Evolutionary conservation across 768 basidiomycete species (phyloP).

Genomic region (Psilocybe tampanensis): DNA sequence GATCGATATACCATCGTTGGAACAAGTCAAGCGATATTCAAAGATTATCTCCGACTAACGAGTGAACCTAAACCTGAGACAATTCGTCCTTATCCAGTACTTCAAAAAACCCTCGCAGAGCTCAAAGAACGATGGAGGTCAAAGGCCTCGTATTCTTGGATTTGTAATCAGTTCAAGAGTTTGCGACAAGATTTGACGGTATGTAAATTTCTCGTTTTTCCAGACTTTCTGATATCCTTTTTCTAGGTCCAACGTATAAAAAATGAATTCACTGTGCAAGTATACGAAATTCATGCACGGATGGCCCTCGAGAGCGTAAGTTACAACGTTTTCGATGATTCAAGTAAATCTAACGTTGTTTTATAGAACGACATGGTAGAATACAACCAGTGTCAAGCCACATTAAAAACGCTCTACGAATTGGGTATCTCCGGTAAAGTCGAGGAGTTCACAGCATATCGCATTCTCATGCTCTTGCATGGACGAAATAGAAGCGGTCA

Average conservation of each 20-base stretch:
- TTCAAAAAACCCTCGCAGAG: conserved; percentile 83
- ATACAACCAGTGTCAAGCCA: conserved; percentile 97
- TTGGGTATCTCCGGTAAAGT: conserved; percentile 90
- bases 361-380: conserved; percentile 93
- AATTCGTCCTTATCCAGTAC: conserved; percentile 85
- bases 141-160: conserved; percentile 79
- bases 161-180: conserved; percentile 98
- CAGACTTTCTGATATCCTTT: conserved; percentile 7
- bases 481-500: conserved; percentile 92
- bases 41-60: conserved; percentile 93
- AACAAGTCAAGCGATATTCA: conserved; percentile 86
- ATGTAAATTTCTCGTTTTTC: conserved; percentile 34
- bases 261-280: conserved; percentile 95
- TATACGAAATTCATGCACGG: conserved; percentile 97
- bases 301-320: conserved; percentile 69
- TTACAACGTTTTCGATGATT: background rate
- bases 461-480: conserved; percentile 93
- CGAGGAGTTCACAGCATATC: conserved; percentile 97
- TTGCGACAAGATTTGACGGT: conserved; percentile 97
- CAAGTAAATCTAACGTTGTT: conserved; percentile 1
- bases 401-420: conserved; percentile 88
- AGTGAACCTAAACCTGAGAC: conserved; percentile 93
- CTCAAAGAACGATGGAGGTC: conserved; percentile 89
- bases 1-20: conserved; percentile 95
- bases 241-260: conserved; percentile 95